Evolutionary conservation across 108 stramenopile species (phyloP).

Genomic region (Bacterosira constricta): DNA sequence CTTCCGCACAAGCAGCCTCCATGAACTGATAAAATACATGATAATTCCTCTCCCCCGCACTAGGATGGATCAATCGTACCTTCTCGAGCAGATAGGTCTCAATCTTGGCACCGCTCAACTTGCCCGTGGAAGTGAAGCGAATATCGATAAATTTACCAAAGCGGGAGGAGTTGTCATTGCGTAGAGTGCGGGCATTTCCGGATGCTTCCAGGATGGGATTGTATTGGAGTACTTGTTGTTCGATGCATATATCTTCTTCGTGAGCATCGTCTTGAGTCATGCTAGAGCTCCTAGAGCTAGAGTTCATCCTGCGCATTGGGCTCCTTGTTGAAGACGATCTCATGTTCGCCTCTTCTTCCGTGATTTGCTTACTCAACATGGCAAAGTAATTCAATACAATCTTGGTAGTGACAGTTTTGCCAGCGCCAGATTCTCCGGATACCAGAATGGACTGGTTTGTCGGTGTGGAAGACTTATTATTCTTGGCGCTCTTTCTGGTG

Average conservation of each 20-base stretch:
- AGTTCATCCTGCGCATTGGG: background rate
- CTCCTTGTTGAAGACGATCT: background rate
- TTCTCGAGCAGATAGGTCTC: conserved; percentile 97
- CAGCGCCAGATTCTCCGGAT: conserved; percentile 93
- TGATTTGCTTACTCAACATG: conserved; percentile 69
- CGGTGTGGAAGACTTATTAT: conserved; percentile 8
- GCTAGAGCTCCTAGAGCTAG: no score
- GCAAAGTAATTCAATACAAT: conserved; percentile 93
- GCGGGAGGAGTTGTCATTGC: conserved; percentile 94
- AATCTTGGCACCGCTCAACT: conserved; percentile 83
- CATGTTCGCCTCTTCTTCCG: conserved; percentile 13
- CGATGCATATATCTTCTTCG: conserved; percentile 64
- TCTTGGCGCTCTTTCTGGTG: no score
- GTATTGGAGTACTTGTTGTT: conserved; percentile 89
- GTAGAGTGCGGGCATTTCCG: conserved; percentile 95
- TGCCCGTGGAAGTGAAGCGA: conserved; percentile 77
- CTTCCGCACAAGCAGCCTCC: conserved; percentile 55
- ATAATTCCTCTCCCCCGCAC: conserved; percentile 83
- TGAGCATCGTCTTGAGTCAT: background rate
- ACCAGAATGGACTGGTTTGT: conserved; percentile 93
- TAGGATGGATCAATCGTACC: conserved; percentile 81
- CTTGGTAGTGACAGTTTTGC: conserved; percentile 98
- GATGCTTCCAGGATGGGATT: conserved; percentile 98
- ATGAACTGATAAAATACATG: conserved; percentile 94
- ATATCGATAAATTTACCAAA: conserved; percentile 90